Evolutionary conservation across 2,329 filamentous ascomycete species (phyloP), one percentile per base, ranked within the genome.

Genomic region (Fusarium anthophilum): DNA sequence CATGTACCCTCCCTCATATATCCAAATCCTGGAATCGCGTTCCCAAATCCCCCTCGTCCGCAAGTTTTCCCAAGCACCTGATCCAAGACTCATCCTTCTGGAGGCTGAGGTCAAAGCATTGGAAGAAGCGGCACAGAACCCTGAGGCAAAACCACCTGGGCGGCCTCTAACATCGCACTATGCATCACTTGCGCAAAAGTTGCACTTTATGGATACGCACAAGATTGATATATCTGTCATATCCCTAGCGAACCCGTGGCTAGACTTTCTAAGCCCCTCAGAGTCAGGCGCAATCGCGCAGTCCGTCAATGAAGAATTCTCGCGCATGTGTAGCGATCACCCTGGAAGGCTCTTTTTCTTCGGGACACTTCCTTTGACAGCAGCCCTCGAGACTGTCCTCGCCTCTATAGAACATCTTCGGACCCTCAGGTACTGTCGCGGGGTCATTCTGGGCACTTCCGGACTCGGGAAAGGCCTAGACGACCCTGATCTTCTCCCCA

Each of bases 241-340:
- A 72, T 96, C 94, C 2, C 90, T 98, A 28, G 95, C 95, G 20
- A 98, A 98, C 79, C 95, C 95, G 0, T 98, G 95, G 95, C 88
- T 98, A 5, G 95, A 98, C 82, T 98, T 97, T 80, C 83, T 98
- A 1, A 80, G 86, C 15, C 80, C 89, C 0, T 81, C 85, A 8
- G 89, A 92, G 73, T 93, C 93, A 0, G 89, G 88, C 4, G 80
- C 83, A 37, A 90, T 91, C 55, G 94, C 94, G 2, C 72, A 79
- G 58, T 86, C 86, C 2, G 91, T 97, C 81, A 98, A 98, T 81
- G 86, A 91, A 74, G 94, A 96, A 74, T 91, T 98, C 59, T 90
- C 94, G 56, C 79, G 81, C 50, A 92, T 94, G 82, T 98, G 95
- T 83, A 85, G 84, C 11, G 80, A 86, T 54, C 88, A 92, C 67